These are phyloP conservation scores for Globisporangium heterothallicum DNA, from an alignment of 352 stramenopile genomes.

Conservation along the genomic window DNA sequence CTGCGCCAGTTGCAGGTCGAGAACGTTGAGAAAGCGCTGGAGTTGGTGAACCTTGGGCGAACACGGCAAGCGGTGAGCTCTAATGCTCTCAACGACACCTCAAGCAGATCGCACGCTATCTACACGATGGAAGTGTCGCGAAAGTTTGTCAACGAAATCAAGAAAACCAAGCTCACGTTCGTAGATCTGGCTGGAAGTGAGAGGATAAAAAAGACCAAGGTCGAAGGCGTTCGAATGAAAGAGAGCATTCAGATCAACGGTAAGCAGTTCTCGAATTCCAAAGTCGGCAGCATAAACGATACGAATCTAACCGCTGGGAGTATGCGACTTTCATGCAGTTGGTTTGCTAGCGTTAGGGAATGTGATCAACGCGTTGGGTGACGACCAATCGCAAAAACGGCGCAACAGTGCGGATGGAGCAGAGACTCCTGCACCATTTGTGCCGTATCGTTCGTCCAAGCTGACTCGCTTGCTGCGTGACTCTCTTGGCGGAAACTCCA, in stretches of 20 bases:
- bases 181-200: slow-evolving; percentile 59
- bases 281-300: too few species aligned
- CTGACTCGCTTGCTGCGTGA: slow-evolving; percentile 51
- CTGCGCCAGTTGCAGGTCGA: slow-evolving; percentile 33
- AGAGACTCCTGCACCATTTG: slow-evolving; percentile 9
- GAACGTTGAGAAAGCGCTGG: slow-evolving; percentile 30
- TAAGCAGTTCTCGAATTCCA: too few species aligned
- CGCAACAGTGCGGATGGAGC: slow-evolving; percentile 15
- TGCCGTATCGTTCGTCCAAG: slow-evolving; percentile 51
- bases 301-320: too few species aligned
- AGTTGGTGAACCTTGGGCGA: slow-evolving; percentile 39
- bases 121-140: slow-evolving; percentile 50
- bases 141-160: slow-evolving; percentile 34
- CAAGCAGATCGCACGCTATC: slow-evolving; percentile 55
- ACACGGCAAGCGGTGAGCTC: slow-evolving; percentile 29
- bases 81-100: slow-evolving; percentile 57
- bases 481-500: slow-evolving; percentile 48
- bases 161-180: slow-evolving; percentile 55
- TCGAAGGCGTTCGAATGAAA: slow-evolving; percentile 39
- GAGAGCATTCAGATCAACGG: slow-evolving; percentile 66
- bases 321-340: slow-evolving; percentile 18
- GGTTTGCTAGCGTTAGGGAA: slow-evolving; percentile 44
- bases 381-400: slow-evolving; percentile 26
- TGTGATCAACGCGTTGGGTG: slow-evolving; percentile 49
- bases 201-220: slow-evolving; percentile 45